Evolutionary conservation across 176 grass and related monocot genomes (phyloP).

Genomic region (Ensete glaucum): DNA sequence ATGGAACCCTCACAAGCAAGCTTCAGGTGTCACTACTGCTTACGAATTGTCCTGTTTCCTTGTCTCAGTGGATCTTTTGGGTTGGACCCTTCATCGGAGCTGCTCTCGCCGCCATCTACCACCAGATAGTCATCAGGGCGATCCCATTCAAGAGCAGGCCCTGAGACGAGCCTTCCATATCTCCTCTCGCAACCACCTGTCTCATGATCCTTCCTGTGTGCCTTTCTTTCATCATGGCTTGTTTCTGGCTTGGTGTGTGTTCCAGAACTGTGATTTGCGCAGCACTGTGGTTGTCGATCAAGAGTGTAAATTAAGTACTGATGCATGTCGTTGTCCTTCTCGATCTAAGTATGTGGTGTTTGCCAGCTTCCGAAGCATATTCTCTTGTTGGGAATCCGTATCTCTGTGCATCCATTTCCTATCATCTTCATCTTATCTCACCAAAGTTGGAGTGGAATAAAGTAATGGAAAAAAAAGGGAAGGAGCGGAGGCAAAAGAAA

Average conservation of each 20-base stretch:
- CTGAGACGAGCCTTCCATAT: not conserved
- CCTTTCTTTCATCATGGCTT: not conserved
- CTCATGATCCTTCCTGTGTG: not conserved
- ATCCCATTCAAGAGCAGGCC: slow-evolving; percentile 49
- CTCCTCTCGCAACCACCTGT: too few species aligned
- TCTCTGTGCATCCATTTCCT: not conserved
- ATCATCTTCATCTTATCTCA: not conserved
- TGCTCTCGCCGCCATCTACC: slow-evolving; percentile 43
- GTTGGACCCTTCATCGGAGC: slow-evolving; percentile 53
- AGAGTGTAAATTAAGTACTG: slow-evolving; percentile 29
- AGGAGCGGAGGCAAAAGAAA: not conserved
- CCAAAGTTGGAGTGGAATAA: too few species aligned
- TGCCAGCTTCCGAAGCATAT: not conserved
- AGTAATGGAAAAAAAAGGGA: not conserved
- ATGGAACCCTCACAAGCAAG: too few species aligned
- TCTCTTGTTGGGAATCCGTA: not conserved
- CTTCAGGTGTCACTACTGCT: too few species aligned
- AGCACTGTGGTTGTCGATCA: not conserved
- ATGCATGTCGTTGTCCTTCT: not conserved
- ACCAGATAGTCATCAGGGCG: slow-evolving; percentile 44
- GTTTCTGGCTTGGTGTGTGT: slow-evolving; percentile 6
- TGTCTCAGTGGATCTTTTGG: slow-evolving; percentile 53
- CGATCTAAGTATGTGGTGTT: not conserved
- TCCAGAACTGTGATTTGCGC: not conserved
- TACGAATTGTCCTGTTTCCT: too few species aligned